Percentiles rank a stretch among this genome's conserved stretches.
These are phyloP conservation scores for Suillus decipiens DNA, from an alignment of 768 basidiomycete species.

Conservation along the genomic window DNA sequence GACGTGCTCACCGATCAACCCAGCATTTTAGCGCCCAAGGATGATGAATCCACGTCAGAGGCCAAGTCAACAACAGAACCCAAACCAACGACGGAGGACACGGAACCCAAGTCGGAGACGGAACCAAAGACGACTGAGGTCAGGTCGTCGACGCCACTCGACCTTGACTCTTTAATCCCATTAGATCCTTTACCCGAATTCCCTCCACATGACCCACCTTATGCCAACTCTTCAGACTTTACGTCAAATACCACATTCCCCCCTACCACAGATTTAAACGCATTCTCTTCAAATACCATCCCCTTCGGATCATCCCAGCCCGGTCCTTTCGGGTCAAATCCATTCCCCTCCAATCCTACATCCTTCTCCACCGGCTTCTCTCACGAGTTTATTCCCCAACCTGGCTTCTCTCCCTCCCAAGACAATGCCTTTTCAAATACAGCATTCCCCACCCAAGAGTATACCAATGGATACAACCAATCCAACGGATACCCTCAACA, in stretches of 20 bases:
- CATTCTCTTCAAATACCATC: neutral
- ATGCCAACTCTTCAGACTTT: neutral
- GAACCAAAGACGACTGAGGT: neutral
- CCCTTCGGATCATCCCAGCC: neutral
- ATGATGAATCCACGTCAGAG: constrained; percentile 4
- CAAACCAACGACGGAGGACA: neutral
- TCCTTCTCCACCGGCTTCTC: neutral
- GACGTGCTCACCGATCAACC: constrained; percentile 8
- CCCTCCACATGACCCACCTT: neutral
- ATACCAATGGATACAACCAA: neutral
- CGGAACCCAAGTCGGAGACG: neutral
- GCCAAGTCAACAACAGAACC: neutral
- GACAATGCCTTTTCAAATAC: neutral
- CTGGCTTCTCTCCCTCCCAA: neutral
- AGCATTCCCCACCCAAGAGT: neutral
- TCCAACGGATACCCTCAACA: constrained; percentile 6
- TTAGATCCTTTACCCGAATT: constrained; percentile 23
- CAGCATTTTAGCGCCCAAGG: constrained; percentile 13
- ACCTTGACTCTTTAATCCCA: constrained; percentile 30
- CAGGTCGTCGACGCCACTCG: constrained; percentile 13
- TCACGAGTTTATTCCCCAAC: constrained; percentile 5
- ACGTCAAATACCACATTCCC: neutral
- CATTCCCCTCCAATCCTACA: neutral
- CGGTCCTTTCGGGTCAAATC: constrained; percentile 2
- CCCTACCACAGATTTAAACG: neutral